Evolutionary conservation across 2,329 filamentous ascomycete genomes (phyloP), one percentile per base, ranked within the genome.

Genomic region (Xylariaceae sp.): DNA sequence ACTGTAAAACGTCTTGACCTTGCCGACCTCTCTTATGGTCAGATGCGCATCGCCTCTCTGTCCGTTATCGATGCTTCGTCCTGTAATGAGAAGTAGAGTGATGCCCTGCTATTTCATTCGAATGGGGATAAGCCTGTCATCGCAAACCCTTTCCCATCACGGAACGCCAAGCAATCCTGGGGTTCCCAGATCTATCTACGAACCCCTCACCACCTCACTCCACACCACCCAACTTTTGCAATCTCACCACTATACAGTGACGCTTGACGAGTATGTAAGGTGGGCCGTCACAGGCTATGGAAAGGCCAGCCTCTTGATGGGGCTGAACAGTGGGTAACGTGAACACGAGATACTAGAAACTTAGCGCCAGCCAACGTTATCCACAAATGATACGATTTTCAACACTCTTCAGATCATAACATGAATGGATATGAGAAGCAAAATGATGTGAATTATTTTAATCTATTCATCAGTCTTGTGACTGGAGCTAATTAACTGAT

Each of bases 151-250:
- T 49, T 41, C 53, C 50, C 20, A 16, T 37, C 30, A 6, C 23
- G 47, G 52, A 32, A n/a, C 32, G 53, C 53, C 53, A 55, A 51
- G 53, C 35, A n/a, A n/a, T n/a, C n/a, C n/a, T n/a, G n/a, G n/a
- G n/a, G n/a, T n/a, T 41, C 32, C 24, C 18, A 24, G 53, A 55
- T 55, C 47, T 51, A 43, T 47, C 37, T 23, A 16, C 20, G 9
- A 45, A 41, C 32, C 48, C 53, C 53, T 27, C 10, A 21, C 27
- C 35, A 21, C 20, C 40, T 20, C 43, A 43, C 48, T 36, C 45
- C 23, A 32, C 37, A 13, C 21, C n/a, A 39, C 21, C 15, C 6
- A 33, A 21, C 26, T 40, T 15, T 33, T 30, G 42, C 23, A 39
- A 30, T 43, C n/a, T 13, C 16, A 15, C 46, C 23, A 24, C 21